Evolutionary conservation across 768 basidiomycete genomes (phyloP).

Genomic region (Paxillus rubicundulus): DNA sequence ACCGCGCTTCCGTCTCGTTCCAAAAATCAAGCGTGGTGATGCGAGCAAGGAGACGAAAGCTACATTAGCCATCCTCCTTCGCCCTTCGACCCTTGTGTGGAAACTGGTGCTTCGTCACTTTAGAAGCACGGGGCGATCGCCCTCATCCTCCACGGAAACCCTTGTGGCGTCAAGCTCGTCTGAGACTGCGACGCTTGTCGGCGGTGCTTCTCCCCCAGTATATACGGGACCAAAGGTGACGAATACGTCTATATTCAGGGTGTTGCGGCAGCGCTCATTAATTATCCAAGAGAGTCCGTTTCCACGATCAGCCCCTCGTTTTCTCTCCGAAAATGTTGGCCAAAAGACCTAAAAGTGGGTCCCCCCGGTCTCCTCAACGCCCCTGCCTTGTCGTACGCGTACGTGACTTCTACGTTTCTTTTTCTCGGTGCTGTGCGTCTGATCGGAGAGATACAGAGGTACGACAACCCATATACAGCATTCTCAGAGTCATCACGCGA

Average conservation of each 20-base stretch:
- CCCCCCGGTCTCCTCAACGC: conserved; percentile 17
- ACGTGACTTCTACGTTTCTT: neutral
- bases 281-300: conserved; percentile 23
- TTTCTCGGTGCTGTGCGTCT: neutral
- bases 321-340: conserved; percentile 21
- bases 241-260: neutral
- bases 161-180: conserved; percentile 1
- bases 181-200: conserved; percentile 6
- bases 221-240: conserved; percentile 18
- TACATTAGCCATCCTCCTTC: conserved; percentile 20
- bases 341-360: conserved; percentile 10
- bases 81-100: conserved; percentile 22
- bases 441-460: conserved; percentile 16
- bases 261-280: neutral
- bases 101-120: conserved; percentile 12
- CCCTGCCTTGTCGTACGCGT: conserved; percentile 30
- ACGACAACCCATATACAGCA: neutral
- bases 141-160: neutral
- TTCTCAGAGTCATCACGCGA: neutral
- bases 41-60: conserved; percentile 14
- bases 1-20: conserved; percentile 12
- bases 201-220: conserved; percentile 6
- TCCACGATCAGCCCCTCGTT: conserved; percentile 24
- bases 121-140: neutral
- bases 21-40: conserved; percentile 14